phyloP scores from a whole-genome alignment of 2,329 filamentous ascomycete genomes.

The Byssochlamys sp. region DNA sequence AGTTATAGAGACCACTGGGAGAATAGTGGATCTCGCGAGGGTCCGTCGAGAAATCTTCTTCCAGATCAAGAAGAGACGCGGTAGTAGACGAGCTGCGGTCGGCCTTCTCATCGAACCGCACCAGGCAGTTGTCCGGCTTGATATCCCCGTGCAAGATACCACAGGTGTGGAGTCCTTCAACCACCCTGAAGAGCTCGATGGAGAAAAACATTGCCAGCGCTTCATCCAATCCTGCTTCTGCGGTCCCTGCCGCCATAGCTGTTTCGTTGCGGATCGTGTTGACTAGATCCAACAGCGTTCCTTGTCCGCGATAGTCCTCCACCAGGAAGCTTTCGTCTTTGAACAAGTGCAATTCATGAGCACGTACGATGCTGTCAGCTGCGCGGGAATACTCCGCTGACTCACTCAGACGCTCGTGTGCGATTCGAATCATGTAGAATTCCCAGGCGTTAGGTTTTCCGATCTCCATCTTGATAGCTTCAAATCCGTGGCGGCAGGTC shows the following conservation, averaged over 20 bases:
- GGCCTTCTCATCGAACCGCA: slow-evolving; percentile 57
- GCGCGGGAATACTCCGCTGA: slow-evolving; percentile 54
- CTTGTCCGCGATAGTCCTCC: slow-evolving; percentile 77
- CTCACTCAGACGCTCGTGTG: slow-evolving; percentile 61
- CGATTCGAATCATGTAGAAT: slow-evolving; percentile 85
- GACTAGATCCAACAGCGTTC: slow-evolving; percentile 87
- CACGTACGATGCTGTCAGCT: slow-evolving; percentile 66
- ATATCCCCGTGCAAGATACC: slow-evolving; percentile 83
- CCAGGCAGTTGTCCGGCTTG: slow-evolving; percentile 88
- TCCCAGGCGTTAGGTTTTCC: slow-evolving; percentile 81
- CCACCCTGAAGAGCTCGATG: slow-evolving; percentile 78
- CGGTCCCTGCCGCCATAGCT: slow-evolving; percentile 37
- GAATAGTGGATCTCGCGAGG: slow-evolving; percentile 50
- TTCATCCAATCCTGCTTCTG: slow-evolving; percentile 71
- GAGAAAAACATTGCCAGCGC: slow-evolving; percentile 88
- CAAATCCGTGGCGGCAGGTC: slow-evolving; percentile 48
- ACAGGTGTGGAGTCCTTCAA: slow-evolving; percentile 74
- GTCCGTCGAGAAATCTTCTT: slow-evolving; percentile 15
- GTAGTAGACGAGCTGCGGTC: slow-evolving; percentile 13
- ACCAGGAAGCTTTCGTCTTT: slow-evolving; percentile 81
- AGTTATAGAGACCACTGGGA: slow-evolving; percentile 64
- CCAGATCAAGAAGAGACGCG: slow-evolving; percentile 22
- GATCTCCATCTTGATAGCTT: slow-evolving; percentile 87
- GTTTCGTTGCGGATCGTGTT: slow-evolving; percentile 68
- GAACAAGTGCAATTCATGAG: slow-evolving; percentile 86